phyloP scores from a whole-genome alignment of 768 basidiomycete species.

The Paxillus involutus region DNA sequence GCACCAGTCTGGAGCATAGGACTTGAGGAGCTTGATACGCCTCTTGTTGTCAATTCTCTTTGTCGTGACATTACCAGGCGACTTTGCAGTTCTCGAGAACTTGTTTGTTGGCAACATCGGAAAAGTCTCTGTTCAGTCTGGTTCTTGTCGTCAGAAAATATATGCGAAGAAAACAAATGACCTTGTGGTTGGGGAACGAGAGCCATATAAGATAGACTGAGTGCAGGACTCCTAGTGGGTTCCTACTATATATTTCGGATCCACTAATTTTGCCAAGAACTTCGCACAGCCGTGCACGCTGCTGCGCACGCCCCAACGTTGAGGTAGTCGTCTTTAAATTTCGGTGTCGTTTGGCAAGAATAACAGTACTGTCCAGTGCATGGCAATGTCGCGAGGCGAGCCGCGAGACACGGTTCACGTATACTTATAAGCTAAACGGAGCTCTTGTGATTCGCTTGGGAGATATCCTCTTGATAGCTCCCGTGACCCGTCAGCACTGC shows the following conservation, averaged over 20 bases:
- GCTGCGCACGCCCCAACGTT: not conserved
- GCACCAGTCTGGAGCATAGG: conserved; percentile 80
- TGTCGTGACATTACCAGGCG: conserved; percentile 4
- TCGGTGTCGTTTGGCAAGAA: not conserved
- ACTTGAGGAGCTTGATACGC: conserved; percentile 46
- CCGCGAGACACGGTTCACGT: too few relatives aligned
- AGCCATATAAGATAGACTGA: not conserved
- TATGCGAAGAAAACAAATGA: not conserved
- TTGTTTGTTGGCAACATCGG: conserved; percentile 14
- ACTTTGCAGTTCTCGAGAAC: conserved; percentile 1
- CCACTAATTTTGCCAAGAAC: not conserved
- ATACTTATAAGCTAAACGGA: too few relatives aligned
- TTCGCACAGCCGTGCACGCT: conserved; percentile 1
- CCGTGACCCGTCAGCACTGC: too few relatives aligned
- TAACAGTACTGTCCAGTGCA: too few relatives aligned
- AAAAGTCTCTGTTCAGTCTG: not conserved
- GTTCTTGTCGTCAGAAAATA: not conserved
- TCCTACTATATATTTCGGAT: not conserved
- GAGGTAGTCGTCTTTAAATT: not conserved
- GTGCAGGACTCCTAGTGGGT: not conserved
- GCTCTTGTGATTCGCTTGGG: too few relatives aligned
- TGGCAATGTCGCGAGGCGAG: too few relatives aligned
- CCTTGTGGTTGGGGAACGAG: not conserved
- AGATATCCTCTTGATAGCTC: too few relatives aligned
- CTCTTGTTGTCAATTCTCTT: conserved; percentile 26